phyloP scores from a whole-genome alignment of 192 early-diverging fungal genomes.

The Backusella psychrophila region DNA sequence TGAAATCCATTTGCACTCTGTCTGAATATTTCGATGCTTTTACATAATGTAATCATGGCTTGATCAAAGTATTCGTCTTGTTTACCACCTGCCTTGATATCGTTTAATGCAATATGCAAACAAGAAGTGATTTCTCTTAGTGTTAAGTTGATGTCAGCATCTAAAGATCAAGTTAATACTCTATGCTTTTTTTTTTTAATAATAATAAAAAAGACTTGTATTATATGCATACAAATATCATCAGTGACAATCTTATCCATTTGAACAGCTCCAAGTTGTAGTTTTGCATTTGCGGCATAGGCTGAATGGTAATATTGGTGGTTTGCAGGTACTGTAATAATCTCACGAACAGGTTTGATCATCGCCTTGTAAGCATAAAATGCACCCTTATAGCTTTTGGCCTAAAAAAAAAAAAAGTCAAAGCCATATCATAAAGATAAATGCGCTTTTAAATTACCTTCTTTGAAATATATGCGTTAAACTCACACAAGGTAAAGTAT shows the following conservation, averaged over 20 bases:
- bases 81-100: neutral
- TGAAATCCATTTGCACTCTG: constrained; percentile 5
- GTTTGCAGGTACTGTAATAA: neutral
- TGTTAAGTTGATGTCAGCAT: constrained; percentile 19
- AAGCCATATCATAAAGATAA: neutral
- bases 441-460: constrained; percentile 37
- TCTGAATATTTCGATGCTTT: constrained; percentile 20
- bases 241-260: constrained; percentile 19
- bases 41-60: constrained; percentile 14
- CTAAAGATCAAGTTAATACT: neutral
- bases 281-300: constrained; percentile 18
- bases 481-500: constrained; percentile 37
- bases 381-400: constrained; percentile 19
- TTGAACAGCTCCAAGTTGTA: constrained; percentile 17
- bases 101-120: neutral
- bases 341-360: constrained; percentile 16
- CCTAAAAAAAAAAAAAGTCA: constrained; percentile 32
- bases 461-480: constrained; percentile 36
- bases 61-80: constrained; percentile 19
- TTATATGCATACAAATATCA: constrained; percentile 18
- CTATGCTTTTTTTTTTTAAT: neutral
- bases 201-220: neutral
- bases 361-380: constrained; percentile 26
- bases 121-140: constrained; percentile 17
- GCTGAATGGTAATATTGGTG: constrained; percentile 19